Conservation (phyloP, 441 rosid species). For the Theobroma grandiflorum region DNA sequence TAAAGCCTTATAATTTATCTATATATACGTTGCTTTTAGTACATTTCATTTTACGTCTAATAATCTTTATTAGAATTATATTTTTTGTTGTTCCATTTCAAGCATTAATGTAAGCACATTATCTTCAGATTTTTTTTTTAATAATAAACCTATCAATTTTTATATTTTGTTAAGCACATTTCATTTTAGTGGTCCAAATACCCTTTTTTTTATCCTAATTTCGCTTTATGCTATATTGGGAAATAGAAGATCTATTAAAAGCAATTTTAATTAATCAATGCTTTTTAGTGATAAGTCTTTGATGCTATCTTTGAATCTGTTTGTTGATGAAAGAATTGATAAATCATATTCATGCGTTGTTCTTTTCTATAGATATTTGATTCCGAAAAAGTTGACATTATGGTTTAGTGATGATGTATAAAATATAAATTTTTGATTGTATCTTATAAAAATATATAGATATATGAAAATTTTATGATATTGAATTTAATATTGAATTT, state of each 20-base stretch:
- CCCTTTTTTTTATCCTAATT: neutral
- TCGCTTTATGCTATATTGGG: neutral
- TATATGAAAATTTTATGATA: neutral
- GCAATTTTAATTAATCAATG: slow-evolving; percentile 10
- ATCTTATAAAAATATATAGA: neutral
- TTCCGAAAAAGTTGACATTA: neutral
- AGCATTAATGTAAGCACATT: neutral
- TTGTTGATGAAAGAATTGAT: slow-evolving; percentile 4
- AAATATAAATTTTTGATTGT: neutral
- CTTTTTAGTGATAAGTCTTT: neutral
- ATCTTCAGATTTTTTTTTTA: no score
- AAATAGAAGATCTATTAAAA: slow-evolving; percentile 5
- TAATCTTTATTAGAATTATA: neutral
- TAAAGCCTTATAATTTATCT: neutral
- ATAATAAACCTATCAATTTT: neutral
- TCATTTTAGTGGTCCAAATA: neutral
- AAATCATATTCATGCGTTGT: no score
- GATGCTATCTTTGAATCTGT: slow-evolving; percentile 9
- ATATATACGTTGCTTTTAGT: neutral
- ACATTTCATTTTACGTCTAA: neutral
- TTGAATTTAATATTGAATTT: neutral
- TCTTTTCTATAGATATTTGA: no score
- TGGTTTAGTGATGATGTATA: neutral
- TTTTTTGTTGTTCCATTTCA: neutral
- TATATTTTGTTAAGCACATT: slow-evolving; percentile 11